These are phyloP conservation scores for Pseudonectria buxi DNA, from an alignment of 2,329 filamentous ascomycete genomes.

Conservation along the genomic window DNA sequence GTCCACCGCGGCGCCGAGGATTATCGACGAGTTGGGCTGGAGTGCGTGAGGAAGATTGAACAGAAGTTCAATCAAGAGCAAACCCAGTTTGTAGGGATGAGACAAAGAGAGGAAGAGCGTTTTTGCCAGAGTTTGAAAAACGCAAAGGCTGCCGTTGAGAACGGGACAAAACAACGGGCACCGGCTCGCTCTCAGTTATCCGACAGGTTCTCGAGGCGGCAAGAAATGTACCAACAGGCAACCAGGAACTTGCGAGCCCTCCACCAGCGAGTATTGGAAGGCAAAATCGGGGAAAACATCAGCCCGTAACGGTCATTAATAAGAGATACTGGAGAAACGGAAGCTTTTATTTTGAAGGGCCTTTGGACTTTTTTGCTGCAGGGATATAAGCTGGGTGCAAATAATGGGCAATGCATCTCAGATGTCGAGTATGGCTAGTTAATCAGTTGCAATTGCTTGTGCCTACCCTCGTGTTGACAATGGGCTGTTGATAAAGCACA, in stretches of 20 bases:
- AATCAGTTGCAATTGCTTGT: no score
- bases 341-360: no score
- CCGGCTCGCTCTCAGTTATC: conserved; percentile 6
- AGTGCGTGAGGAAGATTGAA: conserved; percentile 17
- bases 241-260: conserved; percentile 15
- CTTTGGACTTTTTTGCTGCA: no score
- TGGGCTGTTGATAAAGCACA: no score
- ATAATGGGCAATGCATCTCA: no score
- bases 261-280: conserved; percentile 12
- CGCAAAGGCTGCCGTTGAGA: conserved; percentile 8
- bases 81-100: conserved; percentile 6
- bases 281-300: conserved; percentile 1
- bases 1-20: conserved; percentile 12
- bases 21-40: conserved; percentile 15
- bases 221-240: conserved; percentile 11
- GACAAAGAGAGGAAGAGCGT: conserved; percentile 11
- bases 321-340: no score
- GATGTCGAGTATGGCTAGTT: no score
- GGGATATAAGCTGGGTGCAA: no score
- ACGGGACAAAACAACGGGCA: conserved; percentile 2
- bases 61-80: conserved; percentile 16
- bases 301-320: background rate
- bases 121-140: conserved; percentile 11
- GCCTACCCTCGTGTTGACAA: no score
- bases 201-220: conserved; percentile 9